These are phyloP conservation scores for Irpex rosettiformis DNA, from an alignment of 1,284 basidiomycete species.

Conservation along the genomic window DNA sequence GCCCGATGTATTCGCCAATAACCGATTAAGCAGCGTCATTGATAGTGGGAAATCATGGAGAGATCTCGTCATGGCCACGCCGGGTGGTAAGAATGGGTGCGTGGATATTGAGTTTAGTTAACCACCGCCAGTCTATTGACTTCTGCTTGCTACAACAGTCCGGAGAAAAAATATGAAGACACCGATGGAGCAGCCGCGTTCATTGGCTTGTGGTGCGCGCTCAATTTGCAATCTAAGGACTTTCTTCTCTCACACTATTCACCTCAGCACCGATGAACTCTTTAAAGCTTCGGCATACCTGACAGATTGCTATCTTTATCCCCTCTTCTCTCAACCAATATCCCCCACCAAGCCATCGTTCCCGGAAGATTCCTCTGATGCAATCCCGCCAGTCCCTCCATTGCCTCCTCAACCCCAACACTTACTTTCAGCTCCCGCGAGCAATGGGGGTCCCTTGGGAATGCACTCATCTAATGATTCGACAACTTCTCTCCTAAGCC, in stretches of 20 bases:
- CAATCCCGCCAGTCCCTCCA: background rate
- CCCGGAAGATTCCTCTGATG: background rate
- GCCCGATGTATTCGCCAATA: slow-evolving; percentile 66
- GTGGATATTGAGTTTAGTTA: slow-evolving; percentile 20
- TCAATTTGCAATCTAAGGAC: background rate
- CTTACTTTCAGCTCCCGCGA: background rate
- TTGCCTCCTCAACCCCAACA: background rate
- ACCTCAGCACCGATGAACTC: slow-evolving; percentile 61
- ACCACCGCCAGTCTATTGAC: no score
- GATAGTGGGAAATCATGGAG: slow-evolving; percentile 55
- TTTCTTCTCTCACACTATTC: background rate
- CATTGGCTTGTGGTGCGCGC: slow-evolving; percentile 56
- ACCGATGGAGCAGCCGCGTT: slow-evolving; percentile 65
- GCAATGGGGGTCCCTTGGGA: background rate
- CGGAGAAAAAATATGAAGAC: slow-evolving; percentile 55
- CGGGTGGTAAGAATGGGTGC: slow-evolving; percentile 16
- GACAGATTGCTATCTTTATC: slow-evolving; percentile 49
- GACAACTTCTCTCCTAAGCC: slow-evolving; percentile 7
- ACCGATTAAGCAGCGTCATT: slow-evolving; percentile 61
- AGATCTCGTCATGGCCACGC: slow-evolving; percentile 28
- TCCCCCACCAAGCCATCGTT: slow-evolving; percentile 3
- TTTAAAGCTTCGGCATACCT: slow-evolving; percentile 69
- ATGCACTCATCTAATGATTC: slow-evolving; percentile 10
- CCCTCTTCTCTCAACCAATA: background rate
- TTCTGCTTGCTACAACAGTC: slow-evolving; percentile 29